Evolutionary conservation across 306 rosid genomes (phyloP).

Genomic region (Echinosophora koreensis): DNA sequence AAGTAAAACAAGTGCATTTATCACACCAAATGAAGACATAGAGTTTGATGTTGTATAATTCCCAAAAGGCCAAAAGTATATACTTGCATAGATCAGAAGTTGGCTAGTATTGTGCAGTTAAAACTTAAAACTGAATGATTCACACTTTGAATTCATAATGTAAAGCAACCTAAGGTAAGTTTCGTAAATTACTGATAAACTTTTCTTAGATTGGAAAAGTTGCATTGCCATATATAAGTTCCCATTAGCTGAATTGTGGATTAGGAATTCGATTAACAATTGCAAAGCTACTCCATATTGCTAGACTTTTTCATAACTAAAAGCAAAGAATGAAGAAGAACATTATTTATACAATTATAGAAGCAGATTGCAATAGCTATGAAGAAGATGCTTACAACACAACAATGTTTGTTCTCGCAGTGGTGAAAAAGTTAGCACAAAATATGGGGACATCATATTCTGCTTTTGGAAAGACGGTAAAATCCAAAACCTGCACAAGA

Average conservation of each 20-base stretch:
- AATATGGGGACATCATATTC: conserved; percentile 91
- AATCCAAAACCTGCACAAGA: conserved; percentile 81
- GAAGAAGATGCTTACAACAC: conserved; percentile 57
- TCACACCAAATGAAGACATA: not conserved
- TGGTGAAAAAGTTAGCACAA: conserved; percentile 91
- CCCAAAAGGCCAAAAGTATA: not conserved
- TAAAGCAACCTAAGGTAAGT: conserved; percentile 12
- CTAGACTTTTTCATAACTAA: not conserved
- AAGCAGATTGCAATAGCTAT: conserved; percentile 9
- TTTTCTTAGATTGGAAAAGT: not conserved
- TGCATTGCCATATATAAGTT: not conserved
- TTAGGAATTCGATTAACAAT: not conserved
- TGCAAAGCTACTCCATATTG: conserved; percentile 2
- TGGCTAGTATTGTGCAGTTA: not conserved
- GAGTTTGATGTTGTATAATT: conserved; percentile 7
- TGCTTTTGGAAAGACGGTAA: conserved; percentile 76
- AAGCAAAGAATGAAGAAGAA: not conserved
- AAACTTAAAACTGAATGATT: not conserved
- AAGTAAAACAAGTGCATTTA: conserved; percentile 6
- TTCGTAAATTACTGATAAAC: not conserved
- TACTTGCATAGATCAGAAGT: not conserved
- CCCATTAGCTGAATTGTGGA: no score
- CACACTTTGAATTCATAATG: not conserved
- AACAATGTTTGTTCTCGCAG: conserved; percentile 69
- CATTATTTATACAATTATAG: not conserved